Conservation (phyloP, 2,329 filamentous ascomycete genomes). For the Pleoardoris graminearum region DNA sequence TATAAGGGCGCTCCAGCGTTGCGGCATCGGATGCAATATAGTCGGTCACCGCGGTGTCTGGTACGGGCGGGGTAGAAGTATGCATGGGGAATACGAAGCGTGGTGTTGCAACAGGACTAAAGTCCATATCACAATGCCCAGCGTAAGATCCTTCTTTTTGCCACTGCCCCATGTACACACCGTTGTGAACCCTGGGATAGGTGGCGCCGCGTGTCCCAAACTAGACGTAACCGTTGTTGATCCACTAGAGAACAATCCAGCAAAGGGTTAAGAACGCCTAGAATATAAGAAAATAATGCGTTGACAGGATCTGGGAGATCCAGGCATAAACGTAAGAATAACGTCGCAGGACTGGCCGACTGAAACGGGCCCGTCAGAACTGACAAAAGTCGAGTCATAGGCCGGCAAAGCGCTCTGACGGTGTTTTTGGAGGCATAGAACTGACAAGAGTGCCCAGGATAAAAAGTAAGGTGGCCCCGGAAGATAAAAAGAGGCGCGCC, state of each 20-base stretch:
- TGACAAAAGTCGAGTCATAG: no score
- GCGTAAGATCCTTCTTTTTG: background rate
- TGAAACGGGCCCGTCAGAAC: constrained; percentile 3
- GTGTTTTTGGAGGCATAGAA: no score
- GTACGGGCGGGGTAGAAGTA: constrained; percentile 2
- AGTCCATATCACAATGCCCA: background rate
- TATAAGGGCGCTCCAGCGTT: constrained; percentile 4
- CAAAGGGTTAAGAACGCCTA: background rate
- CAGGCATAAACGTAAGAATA: background rate
- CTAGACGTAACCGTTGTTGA: background rate
- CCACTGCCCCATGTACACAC: background rate
- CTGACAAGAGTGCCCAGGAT: background rate
- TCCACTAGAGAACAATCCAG: background rate
- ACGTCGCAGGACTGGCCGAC: background rate
- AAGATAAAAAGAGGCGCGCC: background rate
- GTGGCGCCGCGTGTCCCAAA: background rate
- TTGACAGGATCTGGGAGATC: background rate
- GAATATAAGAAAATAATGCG: background rate
- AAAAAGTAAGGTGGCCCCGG: background rate
- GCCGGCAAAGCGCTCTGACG: no score
- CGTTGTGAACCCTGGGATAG: background rate
- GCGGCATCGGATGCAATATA: background rate
- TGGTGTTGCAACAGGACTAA: constrained; percentile 8
- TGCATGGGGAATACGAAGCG: constrained; percentile 12
- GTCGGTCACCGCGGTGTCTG: constrained; percentile 7